A percentile compares a stretch with the other conserved stretches of the same genome.
Conservation (phyloP, 108 stramenopile species). For the Heterococcus sp. region DNA sequence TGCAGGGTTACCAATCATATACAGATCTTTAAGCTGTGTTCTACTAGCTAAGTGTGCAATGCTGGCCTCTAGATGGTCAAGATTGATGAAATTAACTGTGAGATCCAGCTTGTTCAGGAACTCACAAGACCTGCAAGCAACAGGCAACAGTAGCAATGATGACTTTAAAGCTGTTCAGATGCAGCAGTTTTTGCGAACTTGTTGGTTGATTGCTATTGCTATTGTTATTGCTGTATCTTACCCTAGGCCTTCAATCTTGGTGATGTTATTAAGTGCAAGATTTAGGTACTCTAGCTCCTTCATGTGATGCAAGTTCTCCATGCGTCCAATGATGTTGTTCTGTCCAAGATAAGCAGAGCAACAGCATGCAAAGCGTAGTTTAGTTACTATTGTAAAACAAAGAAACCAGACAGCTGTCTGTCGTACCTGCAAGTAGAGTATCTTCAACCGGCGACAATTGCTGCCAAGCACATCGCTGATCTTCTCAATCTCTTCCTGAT, state of each 20-base stretch:
- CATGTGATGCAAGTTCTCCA: conserved; percentile 71
- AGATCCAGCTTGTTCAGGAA: conserved; percentile 79
- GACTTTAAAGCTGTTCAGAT: too few species aligned
- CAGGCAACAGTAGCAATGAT: too few species aligned
- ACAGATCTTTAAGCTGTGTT: conserved; percentile 65
- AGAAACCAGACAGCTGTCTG: too few species aligned
- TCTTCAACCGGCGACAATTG: conserved; percentile 74
- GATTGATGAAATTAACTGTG: conserved; percentile 79
- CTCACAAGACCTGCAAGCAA: conserved; percentile 67
- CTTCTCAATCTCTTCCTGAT: conserved; percentile 79
- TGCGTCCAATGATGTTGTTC: conserved; percentile 71
- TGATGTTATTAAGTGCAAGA: conserved; percentile 78
- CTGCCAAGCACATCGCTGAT: conserved; percentile 68
- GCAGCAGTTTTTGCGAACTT: too few species aligned
- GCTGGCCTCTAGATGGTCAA: conserved; percentile 66
- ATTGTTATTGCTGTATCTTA: too few species aligned
- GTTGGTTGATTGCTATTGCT: too few species aligned
- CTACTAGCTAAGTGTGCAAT: conserved; percentile 58
- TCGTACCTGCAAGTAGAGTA: conserved; percentile 65
- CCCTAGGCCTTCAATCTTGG: conserved; percentile 60
- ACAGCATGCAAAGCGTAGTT: too few species aligned
- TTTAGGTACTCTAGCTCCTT: conserved; percentile 81
- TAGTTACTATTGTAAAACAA: too few species aligned
- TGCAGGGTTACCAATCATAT: conserved; percentile 78
- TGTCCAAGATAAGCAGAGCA: too few species aligned